phyloP scores from a whole-genome alignment of 495 filamentous ascomycete species.

The Schizothecium vesticola region DNA sequence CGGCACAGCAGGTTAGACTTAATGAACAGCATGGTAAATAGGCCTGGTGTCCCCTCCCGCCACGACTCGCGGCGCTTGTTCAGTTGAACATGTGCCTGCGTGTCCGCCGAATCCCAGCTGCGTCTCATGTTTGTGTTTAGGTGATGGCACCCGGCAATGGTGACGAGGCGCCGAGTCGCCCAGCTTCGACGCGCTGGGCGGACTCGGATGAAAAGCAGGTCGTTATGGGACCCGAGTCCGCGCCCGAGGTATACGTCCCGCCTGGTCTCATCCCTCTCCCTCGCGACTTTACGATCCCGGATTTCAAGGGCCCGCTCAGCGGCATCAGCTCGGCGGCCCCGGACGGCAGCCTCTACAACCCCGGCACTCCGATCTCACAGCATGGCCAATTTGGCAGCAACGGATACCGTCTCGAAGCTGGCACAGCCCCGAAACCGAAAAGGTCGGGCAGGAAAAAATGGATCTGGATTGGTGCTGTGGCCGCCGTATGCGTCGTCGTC shows the following conservation, averaged over 20 bases:
- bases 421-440: not conserved
- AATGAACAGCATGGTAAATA: not conserved
- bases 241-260: not conserved
- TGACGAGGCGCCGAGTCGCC: not conserved
- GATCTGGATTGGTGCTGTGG: not conserved
- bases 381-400: not conserved
- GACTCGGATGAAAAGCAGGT: not conserved
- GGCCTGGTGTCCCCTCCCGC: not conserved
- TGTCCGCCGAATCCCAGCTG: not conserved
- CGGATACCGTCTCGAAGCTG: not conserved
- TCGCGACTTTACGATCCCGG: not conserved
- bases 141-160: not conserved
- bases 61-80: not conserved
- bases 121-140: not conserved
- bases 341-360: not conserved
- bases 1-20: not conserved
- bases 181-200: not conserved
- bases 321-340: not conserved
- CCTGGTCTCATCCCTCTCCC: not conserved
- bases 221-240: not conserved
- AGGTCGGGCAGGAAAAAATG: not conserved
- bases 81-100: not conserved
- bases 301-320: not conserved
- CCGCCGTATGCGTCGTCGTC: not conserved
- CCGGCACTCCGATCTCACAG: not conserved